These are phyloP conservation scores for Monilinia aucupariae DNA, from an alignment of 2,329 filamentous ascomycete genomes.

Conservation along the genomic window DNA sequence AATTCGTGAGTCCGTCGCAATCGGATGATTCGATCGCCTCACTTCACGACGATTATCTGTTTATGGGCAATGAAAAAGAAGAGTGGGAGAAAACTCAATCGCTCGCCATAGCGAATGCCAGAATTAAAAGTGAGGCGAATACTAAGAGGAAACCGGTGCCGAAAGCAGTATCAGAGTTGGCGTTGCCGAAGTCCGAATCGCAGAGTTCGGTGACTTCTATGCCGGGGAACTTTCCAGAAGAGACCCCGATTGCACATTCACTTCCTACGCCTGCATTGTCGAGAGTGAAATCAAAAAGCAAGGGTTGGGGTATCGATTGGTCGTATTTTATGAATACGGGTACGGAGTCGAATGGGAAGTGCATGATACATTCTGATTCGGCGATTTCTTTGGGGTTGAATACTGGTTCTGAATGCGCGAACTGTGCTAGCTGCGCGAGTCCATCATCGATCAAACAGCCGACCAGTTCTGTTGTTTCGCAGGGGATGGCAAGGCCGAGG, in stretches of 20 bases:
- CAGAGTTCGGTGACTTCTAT: conserved; percentile 6
- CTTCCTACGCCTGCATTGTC: not conserved
- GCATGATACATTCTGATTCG: conserved; percentile 22
- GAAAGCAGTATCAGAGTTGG: not conserved
- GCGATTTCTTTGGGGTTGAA: conserved; percentile 24
- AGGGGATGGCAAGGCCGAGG: conserved; percentile 17
- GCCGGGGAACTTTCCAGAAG: conserved; percentile 13
- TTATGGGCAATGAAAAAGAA: conserved; percentile 14
- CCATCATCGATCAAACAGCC: conserved; percentile 18
- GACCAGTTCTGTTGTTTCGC: conserved; percentile 16
- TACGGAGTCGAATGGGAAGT: conserved; percentile 14
- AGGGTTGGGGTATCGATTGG: conserved; percentile 26
- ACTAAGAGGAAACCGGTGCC: conserved; percentile 23
- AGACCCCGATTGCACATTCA: conserved; percentile 13
- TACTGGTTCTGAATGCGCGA: conserved; percentile 19
- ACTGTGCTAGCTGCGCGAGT: conserved; percentile 7
- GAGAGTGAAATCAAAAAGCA: conserved; percentile 1
- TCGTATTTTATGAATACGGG: conserved; percentile 21
- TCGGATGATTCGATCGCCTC: conserved; percentile 15
- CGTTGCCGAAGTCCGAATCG: conserved; percentile 8
- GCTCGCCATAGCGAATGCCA: conserved; percentile 1
- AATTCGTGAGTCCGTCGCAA: not conserved
- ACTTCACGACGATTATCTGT: conserved; percentile 17
- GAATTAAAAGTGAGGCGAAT: conserved; percentile 11
- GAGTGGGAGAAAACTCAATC: conserved; percentile 11